Base-by-base conservation (phyloP, 306 rosid species). In the Trifolium pratense region DNA sequence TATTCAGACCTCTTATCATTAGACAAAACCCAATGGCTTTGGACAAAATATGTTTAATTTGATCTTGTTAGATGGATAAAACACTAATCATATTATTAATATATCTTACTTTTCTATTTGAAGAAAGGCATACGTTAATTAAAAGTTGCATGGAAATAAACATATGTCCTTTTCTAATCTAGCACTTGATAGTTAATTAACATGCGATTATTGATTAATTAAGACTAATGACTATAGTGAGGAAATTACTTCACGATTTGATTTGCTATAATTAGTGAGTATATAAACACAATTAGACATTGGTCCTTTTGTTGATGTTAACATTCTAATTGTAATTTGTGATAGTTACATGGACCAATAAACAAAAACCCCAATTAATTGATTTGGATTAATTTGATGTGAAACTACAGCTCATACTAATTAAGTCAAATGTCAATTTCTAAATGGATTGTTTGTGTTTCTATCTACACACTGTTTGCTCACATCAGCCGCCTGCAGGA, bases 251-350 rank as follows among this genome's bases (percentile, higher is more conserved):
- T 59, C 71, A 20, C 72, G 67, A 58, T 59, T 66, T 23, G 2
- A 11, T 12, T 49, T n/a, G 45, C 26, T 68, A 26, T 29, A 58
- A 58, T 29, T 1, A 11, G 39, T 7, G 39, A 36, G 7, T 53
- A 56, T 26, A 12, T 57, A 73, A 79, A 48, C 66, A 60, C 15
- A 20, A 29, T 60, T 80, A 68, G 61, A 9, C 39, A 37, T 42
- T 21, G 55, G 73, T 40, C 71, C 57, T 46, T 25, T 36, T 31
- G 32, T 61, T 51, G 84, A 80, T 26, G 80, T 75, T 80, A 80
- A 73, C 83, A 37, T 26, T 32, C 40, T 68, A 74, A 74, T 67
- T 59, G 42, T 13, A 68, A 61, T 46, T 65, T 31, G 63, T n/a
- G 66, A 59, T 18, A 42, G 26, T 58, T 46, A 20, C 14, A 14